These are phyloP conservation scores for Violaceomyces palustris DNA, from an alignment of 1,284 basidiomycete species.

Conservation along the genomic window DNA sequence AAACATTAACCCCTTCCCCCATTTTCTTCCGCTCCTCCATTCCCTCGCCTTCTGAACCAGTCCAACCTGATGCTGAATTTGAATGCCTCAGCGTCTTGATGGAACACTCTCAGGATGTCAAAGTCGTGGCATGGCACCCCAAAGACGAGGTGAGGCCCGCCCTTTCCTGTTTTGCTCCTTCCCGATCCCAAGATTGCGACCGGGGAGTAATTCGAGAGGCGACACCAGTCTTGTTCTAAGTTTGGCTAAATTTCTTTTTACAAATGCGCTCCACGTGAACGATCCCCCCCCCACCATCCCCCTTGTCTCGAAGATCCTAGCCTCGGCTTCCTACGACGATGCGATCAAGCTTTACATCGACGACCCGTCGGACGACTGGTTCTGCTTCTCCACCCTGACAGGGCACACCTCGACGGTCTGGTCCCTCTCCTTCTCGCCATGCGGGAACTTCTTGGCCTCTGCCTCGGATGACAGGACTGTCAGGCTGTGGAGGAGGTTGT, in stretches of 20 bases:
- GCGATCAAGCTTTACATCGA: slow-evolving; percentile 90
- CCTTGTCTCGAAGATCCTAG: slow-evolving; percentile 65
- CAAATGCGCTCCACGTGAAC: no score
- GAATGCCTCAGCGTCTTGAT: slow-evolving; percentile 93
- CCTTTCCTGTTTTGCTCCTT: neutral
- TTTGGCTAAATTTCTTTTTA: no score
- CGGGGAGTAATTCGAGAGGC: no score
- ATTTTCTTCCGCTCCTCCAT: neutral
- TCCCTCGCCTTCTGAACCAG: no score
- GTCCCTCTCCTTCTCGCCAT: slow-evolving; percentile 73
- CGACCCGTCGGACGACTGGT: slow-evolving; percentile 94
- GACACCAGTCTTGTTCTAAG: no score
- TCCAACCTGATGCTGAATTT: slow-evolving; percentile 70
- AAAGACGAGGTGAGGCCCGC: slow-evolving; percentile 80
- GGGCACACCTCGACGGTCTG: slow-evolving; percentile 82
- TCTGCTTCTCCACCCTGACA: slow-evolving; percentile 71
- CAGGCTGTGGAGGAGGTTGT: slow-evolving; percentile 56
- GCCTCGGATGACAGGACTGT: slow-evolving; percentile 71
- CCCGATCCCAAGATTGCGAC: no score
- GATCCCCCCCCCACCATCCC: no score
- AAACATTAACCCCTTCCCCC: no score
- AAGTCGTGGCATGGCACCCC: slow-evolving; percentile 91
- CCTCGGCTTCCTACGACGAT: slow-evolving; percentile 94
- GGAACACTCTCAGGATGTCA: slow-evolving; percentile 97
- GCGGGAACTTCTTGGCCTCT: slow-evolving; percentile 76